phyloP scores from a whole-genome alignment of 208 protist species.

The Trypanosomatidae sp. region DNA sequence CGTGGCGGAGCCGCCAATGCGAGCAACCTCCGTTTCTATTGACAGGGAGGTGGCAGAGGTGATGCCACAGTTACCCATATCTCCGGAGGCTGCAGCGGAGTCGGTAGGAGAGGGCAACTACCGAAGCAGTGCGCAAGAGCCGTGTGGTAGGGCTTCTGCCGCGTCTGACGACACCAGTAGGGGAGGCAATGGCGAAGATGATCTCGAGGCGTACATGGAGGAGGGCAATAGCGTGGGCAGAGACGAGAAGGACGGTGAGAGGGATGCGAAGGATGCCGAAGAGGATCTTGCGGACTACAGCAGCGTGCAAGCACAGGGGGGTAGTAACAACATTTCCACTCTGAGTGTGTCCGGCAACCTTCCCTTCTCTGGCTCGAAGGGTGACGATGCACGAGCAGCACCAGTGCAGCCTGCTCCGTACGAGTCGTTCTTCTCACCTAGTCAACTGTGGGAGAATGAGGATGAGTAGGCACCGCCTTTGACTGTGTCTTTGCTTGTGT shows the following conservation, averaged over 20 bases:
- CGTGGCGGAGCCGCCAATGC: background rate
- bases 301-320: conserved; percentile 13
- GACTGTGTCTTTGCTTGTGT: background rate
- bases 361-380: background rate
- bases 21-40: background rate
- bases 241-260: conserved; percentile 8
- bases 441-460: conserved; percentile 6
- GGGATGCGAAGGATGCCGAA: background rate
- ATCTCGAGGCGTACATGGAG: background rate
- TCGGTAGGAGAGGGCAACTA: background rate
- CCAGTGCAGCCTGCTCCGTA: background rate
- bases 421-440: conserved; percentile 12
- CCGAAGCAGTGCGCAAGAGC: background rate
- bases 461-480: background rate
- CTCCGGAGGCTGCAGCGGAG: background rate
- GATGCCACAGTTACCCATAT: background rate
- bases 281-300: conserved; percentile 21
- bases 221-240: background rate
- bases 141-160: background rate
- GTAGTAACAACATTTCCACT: background rate
- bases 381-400: background rate
- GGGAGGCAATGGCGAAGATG: background rate
- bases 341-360: background rate
- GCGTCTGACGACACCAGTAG: background rate
- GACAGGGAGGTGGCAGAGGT: background rate